phyloP scores from a whole-genome alignment of 345 rosid species.

The Heritiera littoralis region DNA sequence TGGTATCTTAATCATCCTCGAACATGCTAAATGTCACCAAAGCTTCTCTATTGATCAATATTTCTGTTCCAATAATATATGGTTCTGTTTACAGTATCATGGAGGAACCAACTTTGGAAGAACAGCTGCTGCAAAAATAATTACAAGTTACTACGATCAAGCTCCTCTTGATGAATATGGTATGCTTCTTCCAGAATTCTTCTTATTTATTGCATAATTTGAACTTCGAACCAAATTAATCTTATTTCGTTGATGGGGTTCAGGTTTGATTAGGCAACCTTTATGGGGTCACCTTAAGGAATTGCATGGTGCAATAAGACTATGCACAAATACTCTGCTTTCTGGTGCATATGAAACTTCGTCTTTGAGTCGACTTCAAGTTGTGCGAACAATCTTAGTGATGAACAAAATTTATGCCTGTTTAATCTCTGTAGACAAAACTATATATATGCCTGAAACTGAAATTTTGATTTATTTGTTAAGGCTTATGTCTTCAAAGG shows the following conservation, averaged over 20 bases:
- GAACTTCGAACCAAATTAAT: background rate
- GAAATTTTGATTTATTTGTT: background rate
- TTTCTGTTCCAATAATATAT: background rate
- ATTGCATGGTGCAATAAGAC: slow-evolving; percentile 59
- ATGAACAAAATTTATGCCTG: too few relatives aligned
- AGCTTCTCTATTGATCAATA: too few relatives aligned
- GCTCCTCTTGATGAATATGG: slow-evolving; percentile 93
- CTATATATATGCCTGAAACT: too few relatives aligned
- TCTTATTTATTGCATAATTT: background rate
- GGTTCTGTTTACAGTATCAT: slow-evolving; percentile 54
- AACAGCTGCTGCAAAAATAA: slow-evolving; percentile 53
- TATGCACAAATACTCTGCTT: slow-evolving; percentile 56
- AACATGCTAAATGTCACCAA: too few relatives aligned
- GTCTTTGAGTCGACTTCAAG: slow-evolving; percentile 35
- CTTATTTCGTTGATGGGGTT: background rate
- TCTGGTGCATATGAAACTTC: slow-evolving; percentile 36
- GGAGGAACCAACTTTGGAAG: slow-evolving; percentile 95
- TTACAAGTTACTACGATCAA: slow-evolving; percentile 70
- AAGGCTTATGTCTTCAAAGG: slow-evolving; percentile 66
- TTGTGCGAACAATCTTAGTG: too few relatives aligned
- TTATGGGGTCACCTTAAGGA: slow-evolving; percentile 81
- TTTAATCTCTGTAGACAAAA: too few relatives aligned
- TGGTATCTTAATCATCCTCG: slow-evolving; percentile 41
- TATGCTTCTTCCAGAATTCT: slow-evolving; percentile 20
- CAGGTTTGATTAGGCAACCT: slow-evolving; percentile 71